These are phyloP conservation scores for Stellera chamaejasme DNA, from an alignment of 345 rosid species.

Conservation along the genomic window DNA sequence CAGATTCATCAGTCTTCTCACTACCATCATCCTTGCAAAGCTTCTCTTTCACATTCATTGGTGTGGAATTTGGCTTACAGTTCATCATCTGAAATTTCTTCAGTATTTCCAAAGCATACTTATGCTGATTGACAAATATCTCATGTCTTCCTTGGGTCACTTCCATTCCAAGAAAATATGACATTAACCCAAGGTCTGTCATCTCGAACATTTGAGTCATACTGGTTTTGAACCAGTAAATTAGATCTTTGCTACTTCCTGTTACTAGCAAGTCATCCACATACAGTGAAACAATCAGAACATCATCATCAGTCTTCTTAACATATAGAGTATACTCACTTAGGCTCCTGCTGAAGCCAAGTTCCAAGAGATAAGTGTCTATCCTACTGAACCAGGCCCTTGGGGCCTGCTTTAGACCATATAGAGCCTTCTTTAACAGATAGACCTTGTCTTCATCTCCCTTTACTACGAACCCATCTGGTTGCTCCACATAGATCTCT, in stretches of 20 bases:
- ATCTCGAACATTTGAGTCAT: not conserved
- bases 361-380: no score
- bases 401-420: no score
- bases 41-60: not conserved
- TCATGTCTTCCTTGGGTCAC: not conserved
- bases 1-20: not conserved
- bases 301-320: no score
- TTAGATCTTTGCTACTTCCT: no score
- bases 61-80: not conserved
- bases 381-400: no score
- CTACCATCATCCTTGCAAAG: not conserved
- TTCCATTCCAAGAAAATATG: not conserved
- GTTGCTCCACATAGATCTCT: not conserved
- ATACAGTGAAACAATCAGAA: no score
- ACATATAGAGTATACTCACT: no score
- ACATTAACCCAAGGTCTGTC: not conserved
- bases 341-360: no score
- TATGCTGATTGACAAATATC: not conserved
- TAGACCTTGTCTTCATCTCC: not conserved
- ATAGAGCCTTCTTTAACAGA: not conserved
- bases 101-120: not conserved
- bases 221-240: no score
- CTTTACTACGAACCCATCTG: no score
- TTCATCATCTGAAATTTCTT: not conserved
- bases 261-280: no score